These are phyloP conservation scores for Cryptococcus maquisensis DNA, from an alignment of 1,284 basidiomycete species.

Conservation along the genomic window DNA sequence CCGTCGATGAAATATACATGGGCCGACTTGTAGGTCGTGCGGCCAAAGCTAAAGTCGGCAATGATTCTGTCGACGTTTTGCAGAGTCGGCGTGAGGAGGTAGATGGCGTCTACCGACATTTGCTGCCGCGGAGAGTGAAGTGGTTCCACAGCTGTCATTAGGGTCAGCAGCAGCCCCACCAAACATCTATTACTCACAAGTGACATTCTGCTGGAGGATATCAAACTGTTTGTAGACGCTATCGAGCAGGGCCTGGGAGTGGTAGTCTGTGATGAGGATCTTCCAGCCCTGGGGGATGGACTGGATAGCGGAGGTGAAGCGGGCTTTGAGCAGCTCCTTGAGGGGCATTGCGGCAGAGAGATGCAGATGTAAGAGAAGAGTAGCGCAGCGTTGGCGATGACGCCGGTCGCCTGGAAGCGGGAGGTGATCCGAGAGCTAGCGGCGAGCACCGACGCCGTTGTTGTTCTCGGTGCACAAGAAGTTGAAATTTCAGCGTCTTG, in stretches of 20 bases:
- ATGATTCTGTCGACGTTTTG: conserved; percentile 92
- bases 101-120: conserved; percentile 83
- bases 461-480: background rate
- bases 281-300: conserved; percentile 86
- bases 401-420: background rate
- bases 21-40: conserved; percentile 74
- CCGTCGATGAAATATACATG: conserved; percentile 96
- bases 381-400: background rate
- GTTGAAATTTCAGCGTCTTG: background rate
- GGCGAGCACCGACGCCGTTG: background rate
- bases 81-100: conserved; percentile 88
- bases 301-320: conserved; percentile 48
- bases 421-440: conserved; percentile 74
- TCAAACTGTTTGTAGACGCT: conserved; percentile 89
- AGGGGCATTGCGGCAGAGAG: conserved; percentile 34
- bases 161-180: background rate
- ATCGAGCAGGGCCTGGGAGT: conserved; percentile 77
- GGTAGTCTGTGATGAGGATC: conserved; percentile 90
- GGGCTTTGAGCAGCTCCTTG: conserved; percentile 42
- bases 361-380: background rate
- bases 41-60: conserved; percentile 64
- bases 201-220: conserved; percentile 88
- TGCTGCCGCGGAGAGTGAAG: conserved; percentile 59
- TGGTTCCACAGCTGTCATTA: conserved; percentile 48
- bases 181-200: conserved; percentile 57